A percentile compares a stretch with the other conserved stretches of the same genome.
These are phyloP conservation scores for Nicotiana obtusifolia DNA, from an alignment of 257 asterid genomes.

Conservation along the genomic window DNA sequence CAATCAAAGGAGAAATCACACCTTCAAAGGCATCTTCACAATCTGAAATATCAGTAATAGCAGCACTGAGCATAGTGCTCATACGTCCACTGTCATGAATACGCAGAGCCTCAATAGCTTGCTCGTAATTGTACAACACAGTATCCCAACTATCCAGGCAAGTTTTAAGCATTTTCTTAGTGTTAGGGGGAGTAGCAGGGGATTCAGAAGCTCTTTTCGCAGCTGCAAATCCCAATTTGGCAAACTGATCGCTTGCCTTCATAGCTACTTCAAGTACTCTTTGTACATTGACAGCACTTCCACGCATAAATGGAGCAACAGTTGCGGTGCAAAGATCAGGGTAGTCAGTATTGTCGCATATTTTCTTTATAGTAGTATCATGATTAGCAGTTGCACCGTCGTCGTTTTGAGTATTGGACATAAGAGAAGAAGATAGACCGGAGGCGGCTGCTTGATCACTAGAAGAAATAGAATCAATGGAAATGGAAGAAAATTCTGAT, in stretches of 20 bases:
- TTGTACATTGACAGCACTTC: neutral
- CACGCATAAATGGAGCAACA: constrained; percentile 3
- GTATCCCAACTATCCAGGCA: constrained; percentile 23
- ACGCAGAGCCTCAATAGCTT: constrained; percentile 5
- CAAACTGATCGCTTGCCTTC: constrained; percentile 8
- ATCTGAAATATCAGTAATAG: constrained; percentile 18
- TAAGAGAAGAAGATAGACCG: neutral
- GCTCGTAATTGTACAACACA: constrained; percentile 16
- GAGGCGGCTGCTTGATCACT: neutral
- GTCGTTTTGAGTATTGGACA: neutral
- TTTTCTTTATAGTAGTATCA: constrained; percentile 8
- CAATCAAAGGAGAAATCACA: neutral
- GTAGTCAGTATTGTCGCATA: constrained; percentile 27
- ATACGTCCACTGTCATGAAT: constrained; percentile 13
- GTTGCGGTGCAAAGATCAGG: constrained; percentile 31
- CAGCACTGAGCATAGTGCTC: constrained; percentile 23
- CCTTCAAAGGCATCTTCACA: constrained; percentile 13
- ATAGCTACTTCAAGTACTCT: constrained; percentile 15
- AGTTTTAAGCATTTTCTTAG: constrained; percentile 6
- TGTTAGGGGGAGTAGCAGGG: constrained; percentile 15
- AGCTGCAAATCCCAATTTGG: constrained; percentile 10
- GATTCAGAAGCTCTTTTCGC: neutral
- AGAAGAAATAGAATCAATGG: neutral
- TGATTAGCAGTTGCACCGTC: neutral
- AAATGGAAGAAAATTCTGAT: neutral